Evolutionary conservation across 1,284 basidiomycete species (phyloP), one percentile per base, ranked within the genome.

Genomic region (Cerrena zonata): DNA sequence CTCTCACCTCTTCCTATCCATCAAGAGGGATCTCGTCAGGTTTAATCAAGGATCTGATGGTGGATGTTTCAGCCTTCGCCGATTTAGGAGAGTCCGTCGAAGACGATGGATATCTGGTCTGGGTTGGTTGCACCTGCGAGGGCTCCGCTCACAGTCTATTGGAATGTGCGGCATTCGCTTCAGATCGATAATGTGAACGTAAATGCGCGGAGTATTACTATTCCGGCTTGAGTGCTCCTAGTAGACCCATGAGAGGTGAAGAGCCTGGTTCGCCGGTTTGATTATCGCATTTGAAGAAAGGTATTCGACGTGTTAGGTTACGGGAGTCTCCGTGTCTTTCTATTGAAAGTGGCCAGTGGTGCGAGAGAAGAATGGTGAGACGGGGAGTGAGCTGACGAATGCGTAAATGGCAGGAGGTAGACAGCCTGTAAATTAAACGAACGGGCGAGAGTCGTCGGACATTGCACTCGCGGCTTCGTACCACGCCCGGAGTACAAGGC

Each of bases 201-300:
- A 99, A 62, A 71, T 99, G 96, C 0, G 94, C 96, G 1, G 91
- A 73, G 66, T 98, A 98, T 95, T 95, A 99, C 79, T 89, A 90
- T n/a, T 75, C 63, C 0, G 96, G 94, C 62, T 82, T 79, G 27
- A 99, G 73, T 11, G 75, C 82, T 26, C 73, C 72, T 22, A 99
- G 69, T 0, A 99, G 73, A 13, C 81, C 80, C 74, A 90, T 84
- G 25, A 97, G 72, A 0, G 95, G 94, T 7, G 94, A 94, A 0
- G 91, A 94, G 2, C 96, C 95, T 2, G 99, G 78, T 2, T 75
- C 77, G 22, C 89, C 85, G 5, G 74, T 74, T 25, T 79, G 66
- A 53, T 89, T 78, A 68, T 99, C 94, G 23, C 78, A 71, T 24
- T 76, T 73, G 66, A 98, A 90, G 71, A 89, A 93, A 0, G 86